Conservation (phyloP, 1,284 basidiomycete species). For the Ganoderma boninense region DNA sequence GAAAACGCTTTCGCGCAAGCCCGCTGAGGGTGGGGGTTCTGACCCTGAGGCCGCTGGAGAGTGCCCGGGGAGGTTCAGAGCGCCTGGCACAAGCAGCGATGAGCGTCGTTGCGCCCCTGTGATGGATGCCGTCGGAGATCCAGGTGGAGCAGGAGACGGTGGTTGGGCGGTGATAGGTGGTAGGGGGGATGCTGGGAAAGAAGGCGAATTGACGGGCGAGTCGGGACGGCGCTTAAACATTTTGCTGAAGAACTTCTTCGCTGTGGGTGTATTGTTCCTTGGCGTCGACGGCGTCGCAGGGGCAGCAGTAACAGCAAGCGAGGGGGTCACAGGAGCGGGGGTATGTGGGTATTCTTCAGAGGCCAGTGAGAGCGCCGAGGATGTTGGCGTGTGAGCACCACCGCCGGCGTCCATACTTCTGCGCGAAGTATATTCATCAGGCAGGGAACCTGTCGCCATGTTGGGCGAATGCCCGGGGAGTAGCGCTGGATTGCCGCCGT, state of each 20-base stretch:
- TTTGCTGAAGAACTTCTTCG: slow-evolving; percentile 77
- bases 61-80: slow-evolving; percentile 22
- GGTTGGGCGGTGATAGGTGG: slow-evolving; percentile 35
- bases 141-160: slow-evolving; percentile 28
- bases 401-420: slow-evolving; percentile 28
- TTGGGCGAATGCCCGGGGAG: slow-evolving; percentile 26
- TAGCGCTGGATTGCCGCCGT: slow-evolving; percentile 28
- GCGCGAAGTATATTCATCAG: slow-evolving; percentile 28
- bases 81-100: slow-evolving; percentile 22
- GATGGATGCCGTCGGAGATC: slow-evolving; percentile 15
- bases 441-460: slow-evolving; percentile 24
- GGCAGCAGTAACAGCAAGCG: slow-evolving; percentile 16
- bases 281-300: slow-evolving; percentile 33
- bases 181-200: slow-evolving; percentile 23
- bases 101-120: slow-evolving; percentile 17
- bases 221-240: slow-evolving; percentile 73
- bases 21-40: slow-evolving; percentile 24
- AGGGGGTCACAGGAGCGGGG: slow-evolving; percentile 36
- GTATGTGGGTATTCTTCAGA: slow-evolving; percentile 40
- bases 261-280: slow-evolving; percentile 39
- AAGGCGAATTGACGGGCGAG: slow-evolving; percentile 21
- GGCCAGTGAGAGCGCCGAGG: slow-evolving; percentile 50
- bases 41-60: slow-evolving; percentile 22
- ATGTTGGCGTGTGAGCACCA: slow-evolving; percentile 44
- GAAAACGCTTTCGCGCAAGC: slow-evolving; percentile 27